phyloP scores from a whole-genome alignment of 163 green algal genomes.

The Chlorella variabilis region DNA sequence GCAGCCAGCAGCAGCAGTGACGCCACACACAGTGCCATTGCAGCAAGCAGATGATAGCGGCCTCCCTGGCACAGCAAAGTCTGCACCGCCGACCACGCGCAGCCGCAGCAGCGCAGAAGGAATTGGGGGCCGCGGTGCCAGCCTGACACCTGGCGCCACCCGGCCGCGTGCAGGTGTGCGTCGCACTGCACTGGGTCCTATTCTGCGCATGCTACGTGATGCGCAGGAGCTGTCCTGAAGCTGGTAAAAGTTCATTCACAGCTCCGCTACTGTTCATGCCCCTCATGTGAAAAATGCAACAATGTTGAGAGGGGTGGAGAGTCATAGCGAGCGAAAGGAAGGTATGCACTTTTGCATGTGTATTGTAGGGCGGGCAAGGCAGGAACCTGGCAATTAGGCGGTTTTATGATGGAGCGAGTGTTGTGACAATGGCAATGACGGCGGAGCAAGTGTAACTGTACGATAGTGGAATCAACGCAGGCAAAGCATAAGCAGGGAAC shows the following conservation, averaged over 20 bases:
- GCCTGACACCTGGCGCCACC: slow-evolving; percentile 36
- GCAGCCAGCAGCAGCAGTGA: neutral
- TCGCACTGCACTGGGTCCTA: slow-evolving; percentile 39
- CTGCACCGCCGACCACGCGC: neutral
- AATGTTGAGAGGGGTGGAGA: too few species aligned
- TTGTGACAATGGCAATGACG: too few species aligned
- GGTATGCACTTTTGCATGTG: too few species aligned
- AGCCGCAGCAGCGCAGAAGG: neutral
- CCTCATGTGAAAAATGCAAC: too few species aligned
- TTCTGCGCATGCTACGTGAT: slow-evolving; percentile 41
- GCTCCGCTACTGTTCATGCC: too few species aligned
- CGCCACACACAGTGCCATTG: neutral
- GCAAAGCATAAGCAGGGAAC: too few species aligned
- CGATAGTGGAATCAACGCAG: too few species aligned
- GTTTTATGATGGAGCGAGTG: too few species aligned
- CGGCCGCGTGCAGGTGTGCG: slow-evolving; percentile 37
- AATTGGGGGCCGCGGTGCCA: neutral
- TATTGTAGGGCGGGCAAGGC: too few species aligned
- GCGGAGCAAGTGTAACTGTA: too few species aligned
- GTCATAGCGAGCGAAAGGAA: too few species aligned
- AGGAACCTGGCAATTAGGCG: too few species aligned
- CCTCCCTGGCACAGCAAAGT: neutral
- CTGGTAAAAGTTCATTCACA: neutral
- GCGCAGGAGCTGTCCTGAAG: slow-evolving; percentile 16
- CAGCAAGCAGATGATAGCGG: neutral